These are phyloP conservation scores for Mycena latifolia DNA, from an alignment of 768 basidiomycete genomes.

Conservation along the genomic window DNA sequence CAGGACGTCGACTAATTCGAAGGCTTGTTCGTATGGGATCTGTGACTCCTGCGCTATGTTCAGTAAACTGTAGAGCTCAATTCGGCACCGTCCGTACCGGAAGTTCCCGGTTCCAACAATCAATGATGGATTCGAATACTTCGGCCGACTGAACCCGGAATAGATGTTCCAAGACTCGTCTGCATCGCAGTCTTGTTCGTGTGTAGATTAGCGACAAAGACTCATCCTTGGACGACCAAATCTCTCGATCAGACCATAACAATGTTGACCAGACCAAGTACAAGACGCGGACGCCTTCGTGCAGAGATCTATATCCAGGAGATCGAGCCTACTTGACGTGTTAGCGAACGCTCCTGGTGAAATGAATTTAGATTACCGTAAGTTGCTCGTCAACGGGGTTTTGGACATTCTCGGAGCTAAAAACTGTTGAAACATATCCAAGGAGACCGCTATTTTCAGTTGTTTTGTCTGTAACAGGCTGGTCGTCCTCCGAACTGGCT, in stretches of 20 bases:
- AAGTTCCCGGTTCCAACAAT: constrained; percentile 80
- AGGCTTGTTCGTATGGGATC: constrained; percentile 65
- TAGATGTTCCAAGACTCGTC: constrained; percentile 85
- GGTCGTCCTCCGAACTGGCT: constrained; percentile 68
- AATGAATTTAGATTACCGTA: constrained; percentile 56
- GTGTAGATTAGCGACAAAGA: constrained; percentile 75
- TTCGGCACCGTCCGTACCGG: constrained; percentile 51
- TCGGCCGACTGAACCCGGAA: constrained; percentile 86
- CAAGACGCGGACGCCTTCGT: constrained; percentile 85
- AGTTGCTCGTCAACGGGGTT: constrained; percentile 64
- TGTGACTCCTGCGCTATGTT: constrained; percentile 48
- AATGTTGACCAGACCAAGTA: constrained; percentile 81
- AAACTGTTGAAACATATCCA: constrained; percentile 93
- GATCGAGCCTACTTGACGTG: constrained; percentile 65
- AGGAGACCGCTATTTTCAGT: constrained; percentile 78
- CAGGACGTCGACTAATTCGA: constrained; percentile 87
- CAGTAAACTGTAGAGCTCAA: constrained; percentile 13
- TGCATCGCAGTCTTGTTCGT: constrained; percentile 76
- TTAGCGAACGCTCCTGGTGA: constrained; percentile 5
- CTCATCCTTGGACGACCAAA: constrained; percentile 72
- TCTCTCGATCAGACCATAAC: constrained; percentile 59
- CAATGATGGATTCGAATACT: constrained; percentile 86
- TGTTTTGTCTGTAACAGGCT: constrained; percentile 61
- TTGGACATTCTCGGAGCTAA: constrained; percentile 75
- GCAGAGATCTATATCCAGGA: constrained; percentile 81